Conservation (phyloP, 257 asterid genomes). For the Phtheirospermum japonicum region DNA sequence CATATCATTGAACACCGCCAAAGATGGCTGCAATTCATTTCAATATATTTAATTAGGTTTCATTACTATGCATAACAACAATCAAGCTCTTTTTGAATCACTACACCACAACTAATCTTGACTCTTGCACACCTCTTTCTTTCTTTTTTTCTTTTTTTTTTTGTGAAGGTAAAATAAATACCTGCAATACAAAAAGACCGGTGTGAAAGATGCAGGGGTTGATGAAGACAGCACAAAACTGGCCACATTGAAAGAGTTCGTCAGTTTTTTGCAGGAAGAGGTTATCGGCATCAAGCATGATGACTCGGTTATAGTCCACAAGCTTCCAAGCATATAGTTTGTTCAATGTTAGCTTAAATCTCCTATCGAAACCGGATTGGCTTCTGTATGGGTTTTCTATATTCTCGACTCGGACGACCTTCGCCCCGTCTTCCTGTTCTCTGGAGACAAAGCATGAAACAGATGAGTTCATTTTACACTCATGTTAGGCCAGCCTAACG, state of each 20-base stretch:
- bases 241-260: conserved; percentile 86
- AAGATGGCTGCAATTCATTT: conserved; percentile 69
- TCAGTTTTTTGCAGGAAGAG: conserved; percentile 74
- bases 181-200: conserved; percentile 93
- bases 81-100: too few relatives aligned
- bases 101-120: too few relatives aligned
- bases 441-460: conserved; percentile 25
- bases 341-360: conserved; percentile 78
- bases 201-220: conserved; percentile 97
- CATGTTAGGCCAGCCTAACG: too few relatives aligned
- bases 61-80: background rate
- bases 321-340: conserved; percentile 93
- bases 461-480: conserved; percentile 9
- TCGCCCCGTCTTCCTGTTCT: conserved; percentile 73
- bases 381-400: conserved; percentile 61
- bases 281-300: conserved; percentile 93
- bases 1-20: conserved; percentile 72
- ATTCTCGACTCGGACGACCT: conserved; percentile 67
- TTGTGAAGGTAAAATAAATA: too few relatives aligned
- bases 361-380: conserved; percentile 45
- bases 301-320: conserved; percentile 68
- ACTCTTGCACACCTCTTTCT: too few relatives aligned
- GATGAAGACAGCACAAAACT: conserved; percentile 87
- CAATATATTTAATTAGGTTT: background rate
- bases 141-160: too few relatives aligned